phyloP scores from a whole-genome alignment of 2,329 filamentous ascomycete genomes.

The Colletotrichum tabaci region DNA sequence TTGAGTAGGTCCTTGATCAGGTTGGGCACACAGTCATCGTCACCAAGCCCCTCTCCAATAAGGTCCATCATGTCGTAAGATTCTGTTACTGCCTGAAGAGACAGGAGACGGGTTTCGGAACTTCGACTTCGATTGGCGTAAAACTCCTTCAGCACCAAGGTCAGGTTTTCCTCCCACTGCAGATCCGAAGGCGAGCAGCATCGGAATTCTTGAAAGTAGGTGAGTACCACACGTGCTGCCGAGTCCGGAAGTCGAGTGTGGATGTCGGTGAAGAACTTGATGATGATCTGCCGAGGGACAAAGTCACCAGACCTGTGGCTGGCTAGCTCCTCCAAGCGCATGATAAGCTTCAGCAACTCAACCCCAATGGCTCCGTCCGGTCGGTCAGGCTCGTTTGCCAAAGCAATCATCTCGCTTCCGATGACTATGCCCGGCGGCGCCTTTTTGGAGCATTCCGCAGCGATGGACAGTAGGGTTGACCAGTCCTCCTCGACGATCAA shows the following conservation, averaged over 20 bases:
- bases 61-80: conserved; percentile 72
- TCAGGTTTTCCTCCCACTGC: conserved; percentile 76
- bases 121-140: conserved; percentile 74
- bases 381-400: conserved; percentile 47
- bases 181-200: conserved; percentile 80
- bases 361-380: conserved; percentile 57
- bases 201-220: conserved; percentile 78
- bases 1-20: conserved; percentile 75
- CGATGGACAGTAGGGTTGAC: conserved; percentile 72
- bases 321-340: conserved; percentile 65
- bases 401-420: conserved; percentile 42
- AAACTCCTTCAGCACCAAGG: conserved; percentile 73
- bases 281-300: conserved; percentile 75
- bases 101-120: conserved; percentile 73
- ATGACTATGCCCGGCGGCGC: conserved; percentile 39
- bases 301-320: conserved; percentile 65
- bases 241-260: conserved; percentile 75
- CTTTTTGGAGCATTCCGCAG: conserved; percentile 66
- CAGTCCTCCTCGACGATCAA: conserved; percentile 77
- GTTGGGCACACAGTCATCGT: conserved; percentile 70
- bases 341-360: conserved; percentile 62
- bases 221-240: conserved; percentile 74
- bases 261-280: conserved; percentile 76
- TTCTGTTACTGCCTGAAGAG: conserved; percentile 73
- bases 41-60: conserved; percentile 68